Base-by-base conservation (phyloP, 305 asterid genomes). In the Plantago rigida region DNA sequence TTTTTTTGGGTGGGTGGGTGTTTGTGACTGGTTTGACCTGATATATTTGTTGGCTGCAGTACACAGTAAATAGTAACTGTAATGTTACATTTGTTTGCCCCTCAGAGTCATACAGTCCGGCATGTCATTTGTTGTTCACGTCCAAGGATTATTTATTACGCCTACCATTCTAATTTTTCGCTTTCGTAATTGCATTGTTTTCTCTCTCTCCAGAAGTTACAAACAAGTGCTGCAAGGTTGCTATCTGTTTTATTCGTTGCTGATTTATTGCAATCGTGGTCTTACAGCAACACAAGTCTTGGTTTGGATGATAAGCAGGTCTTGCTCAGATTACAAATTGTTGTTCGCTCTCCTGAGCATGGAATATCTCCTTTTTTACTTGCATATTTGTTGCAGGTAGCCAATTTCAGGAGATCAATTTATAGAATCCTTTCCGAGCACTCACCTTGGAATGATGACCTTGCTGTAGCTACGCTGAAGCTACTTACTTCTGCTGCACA, bases 291-390 rank as follows among this genome's bases (percentile, higher is more conserved):
- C 70, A 81, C 80, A 55, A 77, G 81, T 78, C 84, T 93, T 60
- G 84, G 90, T 71, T 82, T 93, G 82, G 94, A 84, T 65, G 94
- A 87, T 73, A 80, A 82, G 77, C 94, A 87, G 97, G 99, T 93
- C 9, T 61, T 62, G 61, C 63, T 28, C 63, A 47, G 64, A 56
- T 26, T 63, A 51, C 59, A 22, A 36, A 24, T 64, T 47, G 52
- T 60, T 31, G 71, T 56, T 49, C 65, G 59, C 26, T 49, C 65
- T 54, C 60, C 60, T 72, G 36, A 44, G 9, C 51, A 66, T 47
- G 44, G 52, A 55, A 36, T 69, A 47, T 72, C 48, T 47, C 54
- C 54, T 66, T 12, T 68, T 67, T 74, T 42, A 53, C 56, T 41
- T 67, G 70, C 52, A 4, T 56, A 47, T 69, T 71, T 48, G 70